Percentiles rank a stretch among this genome's conserved stretches.
Evolutionary conservation across 257 asterid species (phyloP).

Genomic region (Galeopsis tetrahit): DNA sequence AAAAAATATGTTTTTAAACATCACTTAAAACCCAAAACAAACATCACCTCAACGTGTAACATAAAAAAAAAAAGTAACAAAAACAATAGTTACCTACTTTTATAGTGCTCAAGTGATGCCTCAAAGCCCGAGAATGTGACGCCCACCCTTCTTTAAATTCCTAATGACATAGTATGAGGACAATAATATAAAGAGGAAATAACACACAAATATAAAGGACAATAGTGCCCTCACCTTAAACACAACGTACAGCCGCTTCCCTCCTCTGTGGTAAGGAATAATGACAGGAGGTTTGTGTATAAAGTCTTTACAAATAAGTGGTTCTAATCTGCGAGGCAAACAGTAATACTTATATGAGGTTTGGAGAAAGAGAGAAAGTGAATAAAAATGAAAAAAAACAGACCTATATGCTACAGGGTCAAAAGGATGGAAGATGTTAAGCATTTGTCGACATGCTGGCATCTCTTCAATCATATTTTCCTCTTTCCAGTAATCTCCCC

Average conservation of each 20-base stretch:
- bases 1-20: too few species aligned
- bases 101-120: slow-evolving; percentile 56
- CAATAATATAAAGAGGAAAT: slow-evolving; percentile 18
- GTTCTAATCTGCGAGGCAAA: slow-evolving; percentile 71
- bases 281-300: slow-evolving; percentile 71
- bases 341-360: slow-evolving; percentile 32
- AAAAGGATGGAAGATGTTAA: slow-evolving; percentile 94
- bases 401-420: slow-evolving; percentile 98
- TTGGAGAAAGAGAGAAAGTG: not conserved
- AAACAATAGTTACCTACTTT: slow-evolving; percentile 52
- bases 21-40: too few species aligned
- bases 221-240: slow-evolving; percentile 59
- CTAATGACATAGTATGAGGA: slow-evolving; percentile 52
- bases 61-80: slow-evolving; percentile 21
- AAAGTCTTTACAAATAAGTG: slow-evolving; percentile 84
- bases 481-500: slow-evolving; percentile 82
- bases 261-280: slow-evolving; percentile 96
- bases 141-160: slow-evolving; percentile 84
- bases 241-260: slow-evolving; percentile 85
- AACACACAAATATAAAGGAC: slow-evolving; percentile 17
- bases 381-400: not conserved
- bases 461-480: slow-evolving; percentile 83
- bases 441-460: slow-evolving; percentile 94
- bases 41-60: not conserved
- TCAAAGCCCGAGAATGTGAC: slow-evolving; percentile 63